phyloP scores from a whole-genome alignment of 208 protist genomes.

The Leishmania tropica region DNA sequence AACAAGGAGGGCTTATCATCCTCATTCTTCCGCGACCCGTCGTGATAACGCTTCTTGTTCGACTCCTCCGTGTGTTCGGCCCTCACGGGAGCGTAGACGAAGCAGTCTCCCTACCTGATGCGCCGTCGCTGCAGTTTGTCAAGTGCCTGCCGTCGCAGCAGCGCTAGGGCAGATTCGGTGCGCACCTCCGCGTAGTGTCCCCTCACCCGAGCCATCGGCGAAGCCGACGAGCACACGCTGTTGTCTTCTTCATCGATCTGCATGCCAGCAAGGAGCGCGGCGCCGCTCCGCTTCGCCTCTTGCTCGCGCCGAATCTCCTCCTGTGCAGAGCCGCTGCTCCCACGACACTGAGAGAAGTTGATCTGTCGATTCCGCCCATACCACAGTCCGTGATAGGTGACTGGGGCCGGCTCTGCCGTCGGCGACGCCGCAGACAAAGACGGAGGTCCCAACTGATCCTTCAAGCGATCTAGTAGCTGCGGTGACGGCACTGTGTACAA shows the following conservation, averaged over 20 bases:
- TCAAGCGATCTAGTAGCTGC: slow-evolving; percentile 14
- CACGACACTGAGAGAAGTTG: not conserved
- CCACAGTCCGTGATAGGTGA: slow-evolving; percentile 14
- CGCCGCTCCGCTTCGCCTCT: not conserved
- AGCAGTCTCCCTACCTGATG: slow-evolving; percentile 6
- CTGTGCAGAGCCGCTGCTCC: slow-evolving; percentile 1
- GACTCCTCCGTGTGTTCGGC: not conserved
- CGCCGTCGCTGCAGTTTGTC: slow-evolving; percentile 6
- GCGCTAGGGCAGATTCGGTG: slow-evolving; percentile 1
- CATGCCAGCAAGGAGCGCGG: not conserved
- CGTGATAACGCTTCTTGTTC: not conserved
- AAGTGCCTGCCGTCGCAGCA: slow-evolving; percentile 26
- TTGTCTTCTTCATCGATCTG: not conserved
- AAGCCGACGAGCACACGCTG: not conserved
- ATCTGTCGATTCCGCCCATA: not conserved
- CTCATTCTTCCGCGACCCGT: not conserved
- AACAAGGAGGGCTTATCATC: not conserved
- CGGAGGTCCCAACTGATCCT: not conserved
- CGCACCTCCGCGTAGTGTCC: not conserved
- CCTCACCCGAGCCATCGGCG: not conserved
- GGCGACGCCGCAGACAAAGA: not conserved
- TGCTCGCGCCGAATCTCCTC: slow-evolving; percentile 24
- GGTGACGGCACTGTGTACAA: slow-evolving; percentile 24
- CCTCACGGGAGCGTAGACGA: not conserved
- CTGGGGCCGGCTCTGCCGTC: not conserved